Conservation (phyloP, 2,329 filamentous ascomycete species). For the Talaromyces sp. region DNA sequence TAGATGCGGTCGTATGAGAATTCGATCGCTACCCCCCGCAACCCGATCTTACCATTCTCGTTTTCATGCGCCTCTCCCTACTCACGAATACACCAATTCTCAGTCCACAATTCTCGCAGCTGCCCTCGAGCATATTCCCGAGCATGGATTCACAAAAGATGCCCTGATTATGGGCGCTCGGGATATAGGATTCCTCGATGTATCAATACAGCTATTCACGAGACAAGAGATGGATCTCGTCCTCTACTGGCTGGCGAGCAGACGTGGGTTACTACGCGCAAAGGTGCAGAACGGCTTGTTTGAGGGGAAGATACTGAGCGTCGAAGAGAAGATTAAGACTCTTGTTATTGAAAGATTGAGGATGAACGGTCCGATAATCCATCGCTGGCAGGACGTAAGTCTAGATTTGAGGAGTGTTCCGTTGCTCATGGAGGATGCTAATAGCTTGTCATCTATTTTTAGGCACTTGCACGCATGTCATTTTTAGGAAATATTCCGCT, state of each 20-base stretch:
- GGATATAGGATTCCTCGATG: conserved; percentile 81
- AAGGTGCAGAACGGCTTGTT: conserved; percentile 33
- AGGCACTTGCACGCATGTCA: conserved; percentile 89
- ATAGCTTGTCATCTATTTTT: conserved; percentile 16
- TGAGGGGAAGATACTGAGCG: conserved; percentile 35
- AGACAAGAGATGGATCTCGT: conserved; percentile 78
- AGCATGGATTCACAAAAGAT: conserved; percentile 73
- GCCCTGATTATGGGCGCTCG: conserved; percentile 73
- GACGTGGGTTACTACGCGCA: conserved; percentile 35
- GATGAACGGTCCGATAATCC: conserved; percentile 69
- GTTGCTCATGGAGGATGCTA: conserved; percentile 10
- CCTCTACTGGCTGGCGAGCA: conserved; percentile 43
- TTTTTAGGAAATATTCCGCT: conserved; percentile 72
- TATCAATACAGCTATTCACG: conserved; percentile 77
- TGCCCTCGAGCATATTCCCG: conserved; percentile 73
- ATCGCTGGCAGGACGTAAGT: conserved; percentile 80
- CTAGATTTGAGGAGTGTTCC: not conserved
- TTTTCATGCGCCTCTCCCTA: conserved; percentile 57
- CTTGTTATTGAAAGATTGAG: conserved; percentile 74
- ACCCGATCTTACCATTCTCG: conserved; percentile 65
- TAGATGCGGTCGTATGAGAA: not conserved
- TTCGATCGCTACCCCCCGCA: not conserved
- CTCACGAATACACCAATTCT: conserved; percentile 58
- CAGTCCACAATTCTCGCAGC: conserved; percentile 76
- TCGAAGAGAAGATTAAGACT: conserved; percentile 64